Evolutionary conservation across 2,329 filamentous ascomycete species (phyloP).

Genomic region (Verticillium tricorpus): DNA sequence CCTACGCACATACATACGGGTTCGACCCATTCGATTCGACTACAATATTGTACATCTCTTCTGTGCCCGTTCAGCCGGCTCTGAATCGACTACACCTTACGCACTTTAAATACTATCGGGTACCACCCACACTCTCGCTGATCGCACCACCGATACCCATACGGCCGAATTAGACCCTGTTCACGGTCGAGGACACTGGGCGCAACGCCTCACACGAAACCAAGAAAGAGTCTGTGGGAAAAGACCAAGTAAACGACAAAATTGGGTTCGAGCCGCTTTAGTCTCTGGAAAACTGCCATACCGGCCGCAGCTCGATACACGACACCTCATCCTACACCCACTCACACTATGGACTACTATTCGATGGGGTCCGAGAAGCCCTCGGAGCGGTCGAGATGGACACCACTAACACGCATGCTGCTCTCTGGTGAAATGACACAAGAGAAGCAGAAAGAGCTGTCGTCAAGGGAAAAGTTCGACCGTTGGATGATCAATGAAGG

Average conservation of each 20-base stretch:
- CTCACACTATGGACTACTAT: constrained; percentile 28
- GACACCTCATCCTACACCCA: not conserved
- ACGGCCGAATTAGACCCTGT: not conserved
- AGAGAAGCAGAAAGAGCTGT: constrained; percentile 65
- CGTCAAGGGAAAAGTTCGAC: constrained; percentile 68
- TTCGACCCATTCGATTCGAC: not conserved
- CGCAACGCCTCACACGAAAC: not conserved
- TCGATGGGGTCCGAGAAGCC: constrained; percentile 35
- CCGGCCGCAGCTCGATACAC: not conserved
- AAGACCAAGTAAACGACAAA: constrained; percentile 6
- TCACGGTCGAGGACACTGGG: not conserved
- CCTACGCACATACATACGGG: not conserved
- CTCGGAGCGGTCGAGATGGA: constrained; percentile 75
- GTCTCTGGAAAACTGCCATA: not conserved
- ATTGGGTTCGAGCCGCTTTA: not conserved
- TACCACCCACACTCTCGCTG: constrained; percentile 6
- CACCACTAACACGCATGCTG: constrained; percentile 76
- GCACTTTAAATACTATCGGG: constrained; percentile 1
- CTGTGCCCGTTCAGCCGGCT: constrained; percentile 46
- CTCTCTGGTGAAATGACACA: constrained; percentile 78
- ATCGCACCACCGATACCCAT: not conserved
- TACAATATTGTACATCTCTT: constrained; percentile 9
- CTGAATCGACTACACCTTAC: constrained; percentile 34
- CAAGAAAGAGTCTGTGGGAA: constrained; percentile 12
- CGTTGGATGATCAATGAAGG: constrained; percentile 89